A percentile compares a stretch with the other conserved stretches of the same genome.
These are phyloP conservation scores for Puccinia polysora DNA, from an alignment of 1,284 basidiomycete genomes.

Conservation along the genomic window DNA sequence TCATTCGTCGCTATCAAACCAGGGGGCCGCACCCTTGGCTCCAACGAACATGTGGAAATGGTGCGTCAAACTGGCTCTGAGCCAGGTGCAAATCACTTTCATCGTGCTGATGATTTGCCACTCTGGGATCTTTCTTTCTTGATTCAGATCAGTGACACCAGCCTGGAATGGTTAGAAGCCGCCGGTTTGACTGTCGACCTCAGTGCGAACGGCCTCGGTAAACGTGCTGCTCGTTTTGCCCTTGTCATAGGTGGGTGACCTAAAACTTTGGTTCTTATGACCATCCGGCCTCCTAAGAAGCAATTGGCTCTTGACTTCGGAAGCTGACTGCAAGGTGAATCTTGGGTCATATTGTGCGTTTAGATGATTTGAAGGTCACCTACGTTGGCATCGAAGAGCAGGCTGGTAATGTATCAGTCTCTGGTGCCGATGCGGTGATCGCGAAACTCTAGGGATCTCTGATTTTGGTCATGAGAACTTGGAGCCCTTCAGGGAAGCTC, in stretches of 20 bases:
- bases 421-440: constrained; percentile 31
- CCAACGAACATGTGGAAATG: constrained; percentile 36
- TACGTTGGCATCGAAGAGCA: constrained; percentile 23
- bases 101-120: neutral
- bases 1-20: neutral
- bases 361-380: constrained; percentile 39
- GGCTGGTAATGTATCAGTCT: constrained; percentile 28
- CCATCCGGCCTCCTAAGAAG: neutral
- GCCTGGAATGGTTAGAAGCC: constrained; percentile 34
- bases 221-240: constrained; percentile 24
- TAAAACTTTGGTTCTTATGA: neutral
- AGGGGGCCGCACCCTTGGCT: constrained; percentile 33
- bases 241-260: constrained; percentile 18
- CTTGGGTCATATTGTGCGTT: neutral
- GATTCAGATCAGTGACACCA: constrained; percentile 27
- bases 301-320: neutral
- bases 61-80: neutral
- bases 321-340: neutral
- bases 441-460: constrained; percentile 37
- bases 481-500: too few relatives aligned
- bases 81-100: neutral
- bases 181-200: constrained; percentile 36
- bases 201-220: constrained; percentile 22
- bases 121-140: neutral
- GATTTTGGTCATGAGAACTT: too few relatives aligned